A percentile compares a stretch with the other conserved stretches of the same genome.
phyloP scores from a whole-genome alignment of 306 rosid species.

The Prunus padus region DNA sequence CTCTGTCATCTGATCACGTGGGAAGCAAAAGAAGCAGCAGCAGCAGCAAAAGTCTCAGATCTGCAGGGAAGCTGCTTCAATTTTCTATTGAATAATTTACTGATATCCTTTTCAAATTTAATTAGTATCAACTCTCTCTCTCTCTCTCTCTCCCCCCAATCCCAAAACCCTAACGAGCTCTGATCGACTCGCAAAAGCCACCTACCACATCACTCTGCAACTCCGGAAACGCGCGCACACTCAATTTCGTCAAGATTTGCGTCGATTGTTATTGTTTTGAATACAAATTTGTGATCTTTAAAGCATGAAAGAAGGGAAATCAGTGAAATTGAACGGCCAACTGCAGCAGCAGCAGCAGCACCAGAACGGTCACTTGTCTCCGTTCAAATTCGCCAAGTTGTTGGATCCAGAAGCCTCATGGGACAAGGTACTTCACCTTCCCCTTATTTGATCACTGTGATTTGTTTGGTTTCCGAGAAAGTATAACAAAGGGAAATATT shows the following conservation, averaged over 20 bases:
- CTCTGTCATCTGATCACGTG: neutral
- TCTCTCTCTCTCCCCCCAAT: conserved; percentile 1
- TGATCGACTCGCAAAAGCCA: neutral
- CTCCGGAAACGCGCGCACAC: neutral
- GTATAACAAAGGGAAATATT: neutral
- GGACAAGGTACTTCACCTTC: conserved; percentile 74
- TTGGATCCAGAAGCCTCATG: conserved; percentile 97
- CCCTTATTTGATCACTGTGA: neutral
- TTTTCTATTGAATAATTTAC: neutral
- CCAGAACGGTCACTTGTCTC: conserved; percentile 88
- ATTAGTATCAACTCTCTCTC: neutral
- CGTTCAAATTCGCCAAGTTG: conserved; percentile 84
- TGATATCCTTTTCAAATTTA: neutral
- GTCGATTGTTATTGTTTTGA: neutral
- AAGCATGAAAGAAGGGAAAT: conserved; percentile 89
- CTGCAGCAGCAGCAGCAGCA: conserved; percentile 47
- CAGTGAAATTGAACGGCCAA: conserved; percentile 52
- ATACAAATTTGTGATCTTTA: neutral
- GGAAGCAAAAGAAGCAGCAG: neutral
- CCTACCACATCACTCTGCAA: neutral
- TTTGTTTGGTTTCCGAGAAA: conserved; percentile 11
- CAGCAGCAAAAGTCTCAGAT: neutral
- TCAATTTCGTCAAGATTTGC: conserved; percentile 8
- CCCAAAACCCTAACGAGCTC: conserved; percentile 48
- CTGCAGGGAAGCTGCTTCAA: neutral